Percentiles rank a stretch among this genome's conserved stretches.
Evolutionary conservation across 371 early-diverging fungal genomes (phyloP).

Genomic region (Mucor piriformis): DNA sequence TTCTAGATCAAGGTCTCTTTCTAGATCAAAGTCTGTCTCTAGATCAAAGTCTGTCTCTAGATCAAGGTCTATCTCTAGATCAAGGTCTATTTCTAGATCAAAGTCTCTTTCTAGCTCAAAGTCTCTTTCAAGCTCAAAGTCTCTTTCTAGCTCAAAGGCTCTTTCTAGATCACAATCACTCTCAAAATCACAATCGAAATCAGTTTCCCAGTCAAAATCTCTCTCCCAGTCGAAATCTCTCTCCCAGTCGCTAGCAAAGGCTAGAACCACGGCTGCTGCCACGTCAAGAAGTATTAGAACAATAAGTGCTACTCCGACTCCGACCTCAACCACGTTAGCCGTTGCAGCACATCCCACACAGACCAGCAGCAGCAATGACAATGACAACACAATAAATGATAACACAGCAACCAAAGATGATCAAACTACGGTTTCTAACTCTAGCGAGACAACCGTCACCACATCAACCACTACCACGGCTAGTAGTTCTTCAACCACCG

Average conservation of each 20-base stretch:
- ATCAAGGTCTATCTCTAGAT: slow-evolving; percentile 8
- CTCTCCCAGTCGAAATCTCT: neutral
- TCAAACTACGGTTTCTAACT: neutral
- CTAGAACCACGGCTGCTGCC: neutral
- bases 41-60: too few species aligned
- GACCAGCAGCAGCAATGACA: neutral
- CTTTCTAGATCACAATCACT: neutral
- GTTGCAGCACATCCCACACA: neutral
- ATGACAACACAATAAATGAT: neutral
- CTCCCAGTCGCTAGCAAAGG: neutral
- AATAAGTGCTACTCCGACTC: slow-evolving; percentile 1
- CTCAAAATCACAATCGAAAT: neutral
- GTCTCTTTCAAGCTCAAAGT: neutral
- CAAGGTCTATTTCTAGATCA: neutral
- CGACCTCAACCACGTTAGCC: neutral
- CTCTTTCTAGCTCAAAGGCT: neutral
- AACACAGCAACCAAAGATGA: neutral
- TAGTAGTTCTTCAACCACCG: neutral
- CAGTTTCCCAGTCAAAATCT: neutral
- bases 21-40: too few species aligned
- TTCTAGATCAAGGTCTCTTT: slow-evolving; percentile 10
- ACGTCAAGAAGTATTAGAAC: neutral
- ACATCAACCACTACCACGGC: neutral
- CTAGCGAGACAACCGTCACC: too few species aligned
- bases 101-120: neutral